Percentiles rank a stretch among this genome's conserved stretches.
Conservation (phyloP, 2,329 filamentous ascomycete genomes). For the Ophioceras dolichostomum region DNA sequence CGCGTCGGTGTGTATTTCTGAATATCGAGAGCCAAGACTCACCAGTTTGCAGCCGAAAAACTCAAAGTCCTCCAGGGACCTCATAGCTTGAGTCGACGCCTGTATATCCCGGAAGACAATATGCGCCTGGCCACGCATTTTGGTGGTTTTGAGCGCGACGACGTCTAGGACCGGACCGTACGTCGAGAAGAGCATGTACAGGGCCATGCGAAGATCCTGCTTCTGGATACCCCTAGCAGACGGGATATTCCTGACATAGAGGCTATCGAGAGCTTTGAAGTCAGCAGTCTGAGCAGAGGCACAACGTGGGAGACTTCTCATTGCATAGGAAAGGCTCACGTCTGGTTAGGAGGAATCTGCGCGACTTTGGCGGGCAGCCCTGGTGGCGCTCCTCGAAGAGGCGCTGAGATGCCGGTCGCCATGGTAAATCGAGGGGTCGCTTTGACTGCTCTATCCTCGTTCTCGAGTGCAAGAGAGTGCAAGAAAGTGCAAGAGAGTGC, state of each 20-base stretch:
- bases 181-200: slow-evolving; percentile 91
- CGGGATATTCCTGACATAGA: slow-evolving; percentile 79
- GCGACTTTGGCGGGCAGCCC: slow-evolving; percentile 29
- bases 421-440: too few species aligned
- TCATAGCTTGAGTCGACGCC: slow-evolving; percentile 87
- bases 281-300: too few species aligned
- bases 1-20: too few species aligned
- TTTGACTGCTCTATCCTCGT: too few species aligned
- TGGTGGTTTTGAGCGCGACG: slow-evolving; percentile 74
- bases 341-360: slow-evolving; percentile 58
- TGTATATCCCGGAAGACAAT: slow-evolving; percentile 83
- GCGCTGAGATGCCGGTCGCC: slow-evolving; percentile 18
- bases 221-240: slow-evolving; percentile 78
- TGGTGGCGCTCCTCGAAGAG: slow-evolving; percentile 11
- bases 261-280: too few species aligned
- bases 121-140: slow-evolving; percentile 95
- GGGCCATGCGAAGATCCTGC: slow-evolving; percentile 67
- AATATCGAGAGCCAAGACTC: slow-evolving; percentile 20
- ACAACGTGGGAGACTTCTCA: too few species aligned
- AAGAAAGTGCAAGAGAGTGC: too few species aligned
- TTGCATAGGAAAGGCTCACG: slow-evolving; percentile 47
- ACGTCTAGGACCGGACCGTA: slow-evolving; percentile 90
- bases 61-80: slow-evolving; percentile 71
- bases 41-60: slow-evolving; percentile 83
- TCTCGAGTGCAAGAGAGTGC: too few species aligned